These are phyloP conservation scores for Lipomyces sp. DNA, from an alignment of 805 yeast species.

Conservation along the genomic window DNA sequence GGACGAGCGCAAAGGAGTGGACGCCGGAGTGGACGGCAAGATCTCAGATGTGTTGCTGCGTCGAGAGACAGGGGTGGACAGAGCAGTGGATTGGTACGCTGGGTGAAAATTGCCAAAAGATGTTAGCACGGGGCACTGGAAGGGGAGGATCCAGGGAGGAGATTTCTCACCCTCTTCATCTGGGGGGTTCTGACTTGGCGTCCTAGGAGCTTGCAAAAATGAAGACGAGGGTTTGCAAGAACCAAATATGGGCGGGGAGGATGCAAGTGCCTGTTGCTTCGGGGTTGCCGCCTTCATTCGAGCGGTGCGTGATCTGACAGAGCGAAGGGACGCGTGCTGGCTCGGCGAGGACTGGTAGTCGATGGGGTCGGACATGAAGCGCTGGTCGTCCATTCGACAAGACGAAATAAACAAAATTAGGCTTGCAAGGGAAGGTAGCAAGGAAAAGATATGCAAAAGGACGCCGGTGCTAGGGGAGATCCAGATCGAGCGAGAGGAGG, in stretches of 20 bases:
- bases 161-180: no score
- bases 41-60: slow-evolving; percentile 13
- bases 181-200: no score
- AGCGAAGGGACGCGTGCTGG: not conserved
- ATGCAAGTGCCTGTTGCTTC: slow-evolving; percentile 1
- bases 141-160: no score
- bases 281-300: not conserved
- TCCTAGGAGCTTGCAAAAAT: not conserved
- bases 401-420: not conserved
- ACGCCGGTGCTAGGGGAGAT: no score
- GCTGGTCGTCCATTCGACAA: slow-evolving; percentile 6
- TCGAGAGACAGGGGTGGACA: slow-evolving; percentile 21
- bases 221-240: not conserved
- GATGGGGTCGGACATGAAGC: slow-evolving; percentile 15
- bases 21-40: slow-evolving; percentile 19
- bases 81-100: slow-evolving; percentile 10
- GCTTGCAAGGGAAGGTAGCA: no score
- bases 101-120: no score
- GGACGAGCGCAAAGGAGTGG: slow-evolving; percentile 18
- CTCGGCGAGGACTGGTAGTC: slow-evolving; percentile 10
- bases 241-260: slow-evolving; percentile 11
- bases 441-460: no score
- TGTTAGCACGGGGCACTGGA: no score
- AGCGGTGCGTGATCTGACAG: not conserved
- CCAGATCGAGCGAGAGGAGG: no score